Conservation (phyloP, 2,329 filamentous ascomycete genomes). For the Xylaria sp. region DNA sequence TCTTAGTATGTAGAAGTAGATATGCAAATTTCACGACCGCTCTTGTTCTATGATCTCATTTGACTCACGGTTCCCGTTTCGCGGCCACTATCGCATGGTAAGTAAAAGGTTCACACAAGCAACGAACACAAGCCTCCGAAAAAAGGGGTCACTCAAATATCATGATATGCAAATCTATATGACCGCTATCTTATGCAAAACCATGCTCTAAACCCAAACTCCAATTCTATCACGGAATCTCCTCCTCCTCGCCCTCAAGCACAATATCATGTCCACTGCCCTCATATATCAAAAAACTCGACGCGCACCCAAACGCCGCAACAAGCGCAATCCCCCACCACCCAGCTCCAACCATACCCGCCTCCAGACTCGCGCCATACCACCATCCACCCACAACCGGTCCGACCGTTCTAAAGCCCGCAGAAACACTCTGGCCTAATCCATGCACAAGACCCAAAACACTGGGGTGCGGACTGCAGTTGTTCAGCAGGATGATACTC, state of each 20-base stretch:
- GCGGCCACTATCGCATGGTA: no score
- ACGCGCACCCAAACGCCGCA: constrained; percentile 50
- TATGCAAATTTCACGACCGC: no score
- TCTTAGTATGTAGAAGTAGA: no score
- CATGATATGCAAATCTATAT: no score
- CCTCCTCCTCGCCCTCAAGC: constrained; percentile 35
- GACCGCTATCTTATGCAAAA: no score
- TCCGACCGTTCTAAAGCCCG: constrained; percentile 45
- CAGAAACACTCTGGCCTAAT: constrained; percentile 46
- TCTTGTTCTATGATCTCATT: no score
- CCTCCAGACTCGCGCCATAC: constrained; percentile 42
- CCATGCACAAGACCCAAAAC: constrained; percentile 55
- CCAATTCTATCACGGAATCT: constrained; percentile 14
- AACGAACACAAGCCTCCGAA: no score
- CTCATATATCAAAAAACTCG: constrained; percentile 58
- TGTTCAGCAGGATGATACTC: constrained; percentile 56
- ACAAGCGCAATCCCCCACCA: constrained; percentile 48
- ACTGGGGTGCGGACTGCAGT: constrained; percentile 53
- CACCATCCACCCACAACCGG: constrained; percentile 46
- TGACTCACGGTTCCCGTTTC: no score
- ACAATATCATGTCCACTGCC: constrained; percentile 58
- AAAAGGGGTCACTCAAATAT: no score
- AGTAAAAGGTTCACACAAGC: no score
- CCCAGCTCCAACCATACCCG: constrained; percentile 42
- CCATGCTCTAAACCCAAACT: not conserved